Evolutionary conservation across 2,329 filamentous ascomycete genomes (phyloP), one percentile per base, ranked within the genome.

Genomic region (Colletotrichum australisinense): DNA sequence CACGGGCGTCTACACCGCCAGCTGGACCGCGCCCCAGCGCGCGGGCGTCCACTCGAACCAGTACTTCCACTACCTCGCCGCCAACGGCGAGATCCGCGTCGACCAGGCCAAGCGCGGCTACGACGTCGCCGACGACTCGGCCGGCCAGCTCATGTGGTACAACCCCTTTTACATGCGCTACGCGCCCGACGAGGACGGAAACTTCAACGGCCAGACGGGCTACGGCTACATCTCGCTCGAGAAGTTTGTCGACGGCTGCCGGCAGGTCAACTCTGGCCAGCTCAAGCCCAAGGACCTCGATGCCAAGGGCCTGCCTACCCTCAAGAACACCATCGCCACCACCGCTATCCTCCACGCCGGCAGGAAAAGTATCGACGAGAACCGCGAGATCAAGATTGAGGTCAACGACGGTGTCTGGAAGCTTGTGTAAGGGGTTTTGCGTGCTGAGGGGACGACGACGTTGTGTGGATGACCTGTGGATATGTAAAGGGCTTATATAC

Each of bases 141-240:
- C 86, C 1, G 90, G 90, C 53, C 89, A 92, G 80, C 84, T 98
- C 74, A 89, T 93, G 80, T 98, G 95, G 94, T 93, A 94, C 82
- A 98, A 98, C 83, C 95, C 95, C 81, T 97, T 97, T 84, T 97
- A 97, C 85, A 97, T 97, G 95, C 93, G 93, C 78, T 98, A 98
- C 79, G 94, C 95, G 14, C 95, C 95, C 24, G 95, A 98, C 79
- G 95, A 98, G 85, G 94, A 97, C 82, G 96, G 95, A 67, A 97
- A 98, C 84, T 98, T 98, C 82, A 92, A 91, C 67, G 95, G 95
- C 46, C 95, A 98, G 85, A 93, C 91, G 7, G 95, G 95, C 28
- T 98, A 98, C 81, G 95, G 95, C 42, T 98, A 98, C 84, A 90
- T 98, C 72, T 97, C 93, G 24, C 95, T 98, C 79, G 95, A 98